phyloP scores from a whole-genome alignment of 768 basidiomycete species.

The Podaxis carcinomalis region DNA sequence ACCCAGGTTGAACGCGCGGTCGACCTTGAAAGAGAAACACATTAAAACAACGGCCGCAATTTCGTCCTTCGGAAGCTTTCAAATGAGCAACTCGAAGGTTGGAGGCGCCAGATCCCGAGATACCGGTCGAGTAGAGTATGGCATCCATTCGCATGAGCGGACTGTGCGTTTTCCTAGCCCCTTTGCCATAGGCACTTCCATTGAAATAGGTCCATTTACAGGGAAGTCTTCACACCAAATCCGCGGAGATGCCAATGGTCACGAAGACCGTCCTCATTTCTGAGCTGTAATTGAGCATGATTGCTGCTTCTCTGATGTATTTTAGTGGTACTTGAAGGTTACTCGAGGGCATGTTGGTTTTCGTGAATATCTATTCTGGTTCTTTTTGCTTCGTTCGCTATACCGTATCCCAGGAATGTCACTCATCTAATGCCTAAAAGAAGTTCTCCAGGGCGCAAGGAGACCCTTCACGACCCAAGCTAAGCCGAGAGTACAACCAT shows the following conservation, averaged over 20 bases:
- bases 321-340: too few relatives aligned
- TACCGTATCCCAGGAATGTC: too few relatives aligned
- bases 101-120: neutral
- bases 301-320: neutral
- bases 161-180: neutral
- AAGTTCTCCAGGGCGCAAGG: too few relatives aligned
- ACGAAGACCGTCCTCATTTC: conserved; percentile 14
- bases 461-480: too few relatives aligned
- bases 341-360: too few relatives aligned
- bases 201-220: neutral
- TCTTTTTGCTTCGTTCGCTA: too few relatives aligned
- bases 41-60: neutral
- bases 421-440: too few relatives aligned
- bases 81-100: neutral
- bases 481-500: too few relatives aligned
- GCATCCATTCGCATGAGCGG: neutral
- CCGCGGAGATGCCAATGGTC: conserved; percentile 10
- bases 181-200: neutral
- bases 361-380: too few relatives aligned
- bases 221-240: neutral
- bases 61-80: neutral
- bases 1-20: conserved; percentile 13
- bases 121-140: neutral
- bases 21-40: conserved; percentile 10
- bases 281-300: conserved; percentile 4